Evolutionary conservation across 73 alveolate species (phyloP).

Genomic region (Paramecium pentaurelia): DNA sequence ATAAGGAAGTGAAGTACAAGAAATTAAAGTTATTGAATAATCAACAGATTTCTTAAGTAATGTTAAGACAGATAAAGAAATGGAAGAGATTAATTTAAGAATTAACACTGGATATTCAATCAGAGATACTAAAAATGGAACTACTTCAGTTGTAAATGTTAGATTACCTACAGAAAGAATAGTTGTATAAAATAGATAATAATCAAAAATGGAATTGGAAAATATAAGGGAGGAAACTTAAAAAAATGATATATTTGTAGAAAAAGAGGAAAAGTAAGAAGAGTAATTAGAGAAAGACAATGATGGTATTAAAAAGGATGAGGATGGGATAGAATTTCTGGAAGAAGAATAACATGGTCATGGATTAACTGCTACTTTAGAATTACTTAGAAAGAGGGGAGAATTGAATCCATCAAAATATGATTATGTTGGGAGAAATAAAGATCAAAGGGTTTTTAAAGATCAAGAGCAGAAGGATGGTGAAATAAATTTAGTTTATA

Average conservation of each 20-base stretch:
- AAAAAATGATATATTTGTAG: background rate
- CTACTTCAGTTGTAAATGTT: slow-evolving; percentile 43
- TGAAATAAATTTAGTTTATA: slow-evolving; percentile 39
- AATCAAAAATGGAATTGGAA: background rate
- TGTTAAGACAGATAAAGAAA: slow-evolving; percentile 31
- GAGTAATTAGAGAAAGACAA: background rate
- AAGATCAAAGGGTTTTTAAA: background rate
- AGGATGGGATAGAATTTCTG: background rate
- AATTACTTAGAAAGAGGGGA: slow-evolving; percentile 50
- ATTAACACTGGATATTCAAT: slow-evolving; percentile 22
- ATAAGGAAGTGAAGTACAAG: background rate
- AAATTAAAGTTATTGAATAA: background rate
- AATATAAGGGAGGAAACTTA: background rate
- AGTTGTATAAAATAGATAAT: background rate
- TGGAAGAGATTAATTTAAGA: slow-evolving; percentile 24
- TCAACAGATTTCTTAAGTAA: slow-evolving; percentile 40
- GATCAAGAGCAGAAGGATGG: slow-evolving; percentile 1
- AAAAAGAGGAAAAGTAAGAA: background rate
- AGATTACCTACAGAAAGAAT: slow-evolving; percentile 56
- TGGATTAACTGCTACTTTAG: slow-evolving; percentile 42
- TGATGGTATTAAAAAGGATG: slow-evolving; percentile 1
- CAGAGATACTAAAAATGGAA: slow-evolving; percentile 45
- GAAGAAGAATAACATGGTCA: slow-evolving; percentile 1
- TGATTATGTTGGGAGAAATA: slow-evolving; percentile 45
- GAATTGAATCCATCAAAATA: slow-evolving; percentile 22